Evolutionary conservation across 768 basidiomycete species (phyloP).

Genomic region (Serendipita sp.): DNA sequence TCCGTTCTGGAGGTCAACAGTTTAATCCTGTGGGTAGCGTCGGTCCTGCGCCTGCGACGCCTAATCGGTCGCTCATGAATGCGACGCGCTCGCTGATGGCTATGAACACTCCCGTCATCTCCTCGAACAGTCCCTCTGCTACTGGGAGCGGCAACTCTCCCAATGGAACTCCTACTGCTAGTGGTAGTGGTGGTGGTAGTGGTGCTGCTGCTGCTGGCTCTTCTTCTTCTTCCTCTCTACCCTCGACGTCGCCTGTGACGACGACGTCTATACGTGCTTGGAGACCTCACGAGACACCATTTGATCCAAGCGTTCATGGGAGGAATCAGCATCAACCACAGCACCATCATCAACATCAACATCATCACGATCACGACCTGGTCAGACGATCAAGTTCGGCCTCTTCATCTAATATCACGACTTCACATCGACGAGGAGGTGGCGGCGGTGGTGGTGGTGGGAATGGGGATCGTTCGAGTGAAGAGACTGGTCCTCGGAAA

Average conservation of each 20-base stretch:
- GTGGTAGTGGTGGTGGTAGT: neutral
- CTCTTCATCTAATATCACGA: neutral
- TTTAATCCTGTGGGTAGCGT: constrained; percentile 1
- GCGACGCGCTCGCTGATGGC: constrained; percentile 3
- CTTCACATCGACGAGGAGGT: too few relatives aligned
- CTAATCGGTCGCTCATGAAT: neutral
- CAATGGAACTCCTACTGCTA: neutral
- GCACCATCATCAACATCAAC: too few relatives aligned
- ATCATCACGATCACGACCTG: neutral
- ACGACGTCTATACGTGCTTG: constrained; percentile 1
- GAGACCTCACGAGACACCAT: neutral
- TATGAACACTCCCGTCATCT: neutral
- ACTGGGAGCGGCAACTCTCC: neutral
- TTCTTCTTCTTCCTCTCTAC: too few relatives aligned
- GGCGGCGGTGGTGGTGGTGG: neutral
- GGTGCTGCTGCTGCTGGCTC: neutral
- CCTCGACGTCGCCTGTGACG: too few relatives aligned
- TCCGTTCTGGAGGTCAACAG: neutral
- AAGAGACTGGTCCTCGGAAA: neutral
- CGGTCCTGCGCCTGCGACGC: neutral
- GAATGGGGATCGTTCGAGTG: neutral
- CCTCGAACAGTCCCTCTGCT: neutral
- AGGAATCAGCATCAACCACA: too few relatives aligned
- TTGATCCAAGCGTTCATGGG: neutral
- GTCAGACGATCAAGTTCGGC: neutral